phyloP scores from a whole-genome alignment of 805 yeast species.

The Scheffersomyces ergatensis region DNA sequence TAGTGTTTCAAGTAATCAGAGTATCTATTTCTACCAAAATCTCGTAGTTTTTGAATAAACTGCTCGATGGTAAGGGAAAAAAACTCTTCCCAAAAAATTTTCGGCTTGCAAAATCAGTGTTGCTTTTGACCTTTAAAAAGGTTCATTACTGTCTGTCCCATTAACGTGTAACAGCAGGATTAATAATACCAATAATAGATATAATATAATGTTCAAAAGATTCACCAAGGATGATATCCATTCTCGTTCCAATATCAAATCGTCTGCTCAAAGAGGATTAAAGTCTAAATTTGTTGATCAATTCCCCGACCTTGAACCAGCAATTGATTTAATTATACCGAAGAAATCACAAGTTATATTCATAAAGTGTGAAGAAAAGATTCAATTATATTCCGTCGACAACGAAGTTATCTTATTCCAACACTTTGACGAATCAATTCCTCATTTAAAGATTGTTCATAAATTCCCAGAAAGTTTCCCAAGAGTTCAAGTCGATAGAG shows the following conservation, averaged over 20 bases:
- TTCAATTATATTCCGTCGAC: conserved; percentile 73
- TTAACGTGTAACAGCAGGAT: no score
- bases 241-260: conserved; percentile 86
- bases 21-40: no score
- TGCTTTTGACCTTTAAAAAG: no score
- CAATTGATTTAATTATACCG: conserved; percentile 80
- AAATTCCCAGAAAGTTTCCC: conserved; percentile 84
- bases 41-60: no score
- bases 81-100: no score
- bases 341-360: conserved; percentile 80
- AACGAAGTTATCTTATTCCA: conserved; percentile 75
- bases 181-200: no score
- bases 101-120: not conserved
- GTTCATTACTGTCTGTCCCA: no score
- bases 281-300: conserved; percentile 70
- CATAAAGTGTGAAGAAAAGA: conserved; percentile 86
- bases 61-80: no score
- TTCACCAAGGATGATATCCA: conserved; percentile 86
- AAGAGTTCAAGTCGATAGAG: conserved; percentile 85
- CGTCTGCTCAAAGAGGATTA: conserved; percentile 90
- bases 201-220: conserved; percentile 50
- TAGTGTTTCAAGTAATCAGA: no score
- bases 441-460: conserved; percentile 73
- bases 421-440: conserved; percentile 76
- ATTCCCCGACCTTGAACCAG: conserved; percentile 72